phyloP scores from a whole-genome alignment of 1,284 basidiomycete species.

The Rhodotorula sp. region DNA sequence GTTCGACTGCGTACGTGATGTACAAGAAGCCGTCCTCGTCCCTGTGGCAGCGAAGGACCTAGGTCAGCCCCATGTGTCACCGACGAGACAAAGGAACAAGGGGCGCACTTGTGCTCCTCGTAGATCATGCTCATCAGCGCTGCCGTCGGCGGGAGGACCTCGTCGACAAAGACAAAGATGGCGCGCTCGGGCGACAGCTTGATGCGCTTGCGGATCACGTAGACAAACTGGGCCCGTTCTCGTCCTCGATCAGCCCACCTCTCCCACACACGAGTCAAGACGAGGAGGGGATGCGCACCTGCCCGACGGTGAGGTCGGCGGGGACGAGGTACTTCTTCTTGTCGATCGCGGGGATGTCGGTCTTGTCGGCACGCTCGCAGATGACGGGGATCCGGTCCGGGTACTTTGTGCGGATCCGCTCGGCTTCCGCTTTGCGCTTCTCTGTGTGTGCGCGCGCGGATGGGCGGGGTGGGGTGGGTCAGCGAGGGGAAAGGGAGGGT shows the following conservation, averaged over 20 bases:
- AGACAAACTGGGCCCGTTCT: conserved; percentile 72
- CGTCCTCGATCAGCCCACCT: too few relatives aligned
- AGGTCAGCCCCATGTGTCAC: background rate
- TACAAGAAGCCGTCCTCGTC: conserved; percentile 94
- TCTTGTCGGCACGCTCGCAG: conserved; percentile 98
- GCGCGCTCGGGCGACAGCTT: conserved; percentile 99
- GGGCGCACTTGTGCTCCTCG: conserved; percentile 93
- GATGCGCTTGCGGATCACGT: conserved; percentile 99
- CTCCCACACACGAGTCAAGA: too few relatives aligned
- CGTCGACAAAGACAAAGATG: conserved; percentile 98
- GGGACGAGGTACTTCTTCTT: conserved; percentile 99
- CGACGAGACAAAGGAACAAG: background rate
- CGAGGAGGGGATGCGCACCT: conserved; percentile 24
- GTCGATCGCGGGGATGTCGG: conserved; percentile 98
- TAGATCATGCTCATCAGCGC: conserved; percentile 99
- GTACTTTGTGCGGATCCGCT: conserved; percentile 98
- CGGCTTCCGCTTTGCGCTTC: conserved; percentile 81
- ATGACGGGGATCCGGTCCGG: conserved; percentile 98
- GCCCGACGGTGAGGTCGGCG: conserved; percentile 84
- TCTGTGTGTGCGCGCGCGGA: conserved; percentile 58
- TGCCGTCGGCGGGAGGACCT: conserved; percentile 95
- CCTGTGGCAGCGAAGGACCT: conserved; percentile 56
- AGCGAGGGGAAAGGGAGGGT: background rate
- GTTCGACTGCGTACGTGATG: conserved; percentile 9
- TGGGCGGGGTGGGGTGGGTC: background rate